Evolutionary conservation across 2,329 filamentous ascomycete species (phyloP), one percentile per base, ranked within the genome.

Genomic region (Phialocephala sp.): DNA sequence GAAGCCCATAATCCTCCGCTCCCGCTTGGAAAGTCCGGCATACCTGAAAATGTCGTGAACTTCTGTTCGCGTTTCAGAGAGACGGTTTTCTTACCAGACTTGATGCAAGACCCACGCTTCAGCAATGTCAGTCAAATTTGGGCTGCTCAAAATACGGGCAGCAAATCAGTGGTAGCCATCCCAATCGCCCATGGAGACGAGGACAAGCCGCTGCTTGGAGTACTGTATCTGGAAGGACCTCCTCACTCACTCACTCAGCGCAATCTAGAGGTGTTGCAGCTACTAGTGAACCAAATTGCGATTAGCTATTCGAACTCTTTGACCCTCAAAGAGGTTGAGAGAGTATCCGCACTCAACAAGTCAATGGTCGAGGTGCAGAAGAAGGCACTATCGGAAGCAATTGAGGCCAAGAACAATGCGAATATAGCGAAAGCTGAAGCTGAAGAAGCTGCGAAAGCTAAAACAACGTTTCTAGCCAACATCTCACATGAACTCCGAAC

Each of bases 401-500:
- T 88, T 63, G 86, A 89, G 66, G 89, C 91, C 0, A 90, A 93
- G 77, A 84, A 84, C 67, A 93, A 93, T 76, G 91, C 91, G 8
- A 92, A 92, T 76, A 81, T 86, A 61, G 91, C 91, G 0, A 91
- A 93, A 76, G 87, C 89, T 0, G 87, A 92, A 50, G 92, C 92
- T 18, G 91, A 94, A 75, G 91, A 94, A 76, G 91, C 91, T 9
- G 90, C 91, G 27, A 92, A 91, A 77, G 91, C 91, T 41, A 94
- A 94, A 76, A 90, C 89, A 1, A 91, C 93, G 64, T 94, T 94
- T 78, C 80, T 91, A 52, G 89, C 89, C 47, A 91, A 92, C 68
- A 92, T 94, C 71, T 92, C 89, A 1, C 91, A 94, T 77, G 91
- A 94, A 77, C 79, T 94, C 63, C 87, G 90, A 45, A 93, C 91